These are phyloP conservation scores for Guyanaporus albipodus DNA, from an alignment of 768 basidiomycete species.

Conservation along the genomic window DNA sequence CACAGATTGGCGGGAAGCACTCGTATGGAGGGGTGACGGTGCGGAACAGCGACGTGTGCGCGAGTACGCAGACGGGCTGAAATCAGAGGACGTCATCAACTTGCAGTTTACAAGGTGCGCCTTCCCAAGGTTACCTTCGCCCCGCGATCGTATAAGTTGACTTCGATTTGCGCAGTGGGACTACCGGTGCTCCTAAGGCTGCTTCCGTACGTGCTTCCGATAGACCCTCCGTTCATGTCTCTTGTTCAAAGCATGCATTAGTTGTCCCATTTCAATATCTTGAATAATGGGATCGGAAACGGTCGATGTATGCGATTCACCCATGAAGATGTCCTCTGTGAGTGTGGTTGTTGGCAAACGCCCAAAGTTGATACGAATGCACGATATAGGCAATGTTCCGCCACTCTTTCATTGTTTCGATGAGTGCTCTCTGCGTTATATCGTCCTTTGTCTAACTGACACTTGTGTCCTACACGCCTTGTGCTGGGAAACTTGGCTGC, in stretches of 20 bases:
- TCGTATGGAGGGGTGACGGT: conserved; percentile 62
- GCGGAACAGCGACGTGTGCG: conserved; percentile 41
- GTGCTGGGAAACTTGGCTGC: conserved; percentile 79
- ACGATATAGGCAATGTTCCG: conserved; percentile 67
- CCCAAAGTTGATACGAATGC: too few species aligned
- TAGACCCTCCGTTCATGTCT: neutral
- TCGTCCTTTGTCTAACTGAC: conserved; percentile 10
- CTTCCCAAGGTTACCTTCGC: too few species aligned
- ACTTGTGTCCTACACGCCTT: conserved; percentile 46
- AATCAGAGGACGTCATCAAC: conserved; percentile 72
- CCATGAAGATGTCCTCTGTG: conserved; percentile 65
- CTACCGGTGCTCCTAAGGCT: conserved; percentile 78
- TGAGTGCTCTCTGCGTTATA: conserved; percentile 44
- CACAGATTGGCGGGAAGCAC: conserved; percentile 67
- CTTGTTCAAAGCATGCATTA: conserved; percentile 22
- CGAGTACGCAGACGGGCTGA: conserved; percentile 38
- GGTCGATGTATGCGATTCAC: conserved; percentile 69
- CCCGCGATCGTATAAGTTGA: neutral
- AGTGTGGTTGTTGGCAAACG: too few species aligned
- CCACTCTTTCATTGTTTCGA: conserved; percentile 89
- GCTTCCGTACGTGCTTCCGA: conserved; percentile 66
- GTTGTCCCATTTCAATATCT: conserved; percentile 75
- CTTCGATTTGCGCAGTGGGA: conserved; percentile 47
- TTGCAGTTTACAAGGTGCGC: conserved; percentile 79
- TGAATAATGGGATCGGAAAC: conserved; percentile 74